Percentiles rank a stretch among this genome's conserved stretches.
phyloP scores from a whole-genome alignment of 768 basidiomycete species.

The Pleurotus tuber-regium region DNA sequence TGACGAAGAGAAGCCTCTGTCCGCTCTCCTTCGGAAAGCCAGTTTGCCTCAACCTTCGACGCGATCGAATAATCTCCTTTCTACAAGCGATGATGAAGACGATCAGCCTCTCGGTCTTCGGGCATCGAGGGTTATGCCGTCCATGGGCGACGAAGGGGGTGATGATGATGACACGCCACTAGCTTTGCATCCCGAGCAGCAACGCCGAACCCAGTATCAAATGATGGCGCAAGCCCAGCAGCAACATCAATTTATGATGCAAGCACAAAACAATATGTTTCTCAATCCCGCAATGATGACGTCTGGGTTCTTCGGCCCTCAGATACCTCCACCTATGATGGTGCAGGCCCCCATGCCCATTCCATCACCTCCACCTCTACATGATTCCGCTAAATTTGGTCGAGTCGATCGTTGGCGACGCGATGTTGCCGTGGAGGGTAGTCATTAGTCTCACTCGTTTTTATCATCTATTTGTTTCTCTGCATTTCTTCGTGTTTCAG shows the following conservation, averaged over 20 bases:
- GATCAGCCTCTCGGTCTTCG: conserved; percentile 73
- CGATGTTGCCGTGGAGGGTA: conserved; percentile 74
- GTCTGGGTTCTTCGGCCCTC: conserved; percentile 64
- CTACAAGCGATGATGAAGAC: conserved; percentile 40
- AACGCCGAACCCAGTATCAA: conserved; percentile 68
- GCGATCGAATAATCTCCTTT: not conserved
- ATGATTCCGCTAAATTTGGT: conserved; percentile 64
- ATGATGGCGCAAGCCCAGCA: conserved; percentile 53
- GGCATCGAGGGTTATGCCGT: conserved; percentile 46
- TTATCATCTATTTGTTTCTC: not conserved
- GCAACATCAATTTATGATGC: conserved; percentile 70
- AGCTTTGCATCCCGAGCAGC: conserved; percentile 76
- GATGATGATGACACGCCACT: conserved; percentile 73
- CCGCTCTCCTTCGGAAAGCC: conserved; percentile 49
- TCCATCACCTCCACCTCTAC: conserved; percentile 61
- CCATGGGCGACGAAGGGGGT: conserved; percentile 23
- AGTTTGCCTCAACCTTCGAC: conserved; percentile 12
- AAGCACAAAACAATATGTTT: conserved; percentile 74
- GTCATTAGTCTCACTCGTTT: conserved; percentile 9
- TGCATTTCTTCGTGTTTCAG: not conserved
- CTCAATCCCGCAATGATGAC: conserved; percentile 72
- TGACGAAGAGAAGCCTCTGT: conserved; percentile 73
- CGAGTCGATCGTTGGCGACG: conserved; percentile 81
- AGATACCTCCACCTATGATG: conserved; percentile 38
- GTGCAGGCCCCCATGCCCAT: conserved; percentile 47